Evolutionary conservation across 1,139 yeast genomes (phyloP).

Genomic region (Yamadazyma membranifaciens): DNA sequence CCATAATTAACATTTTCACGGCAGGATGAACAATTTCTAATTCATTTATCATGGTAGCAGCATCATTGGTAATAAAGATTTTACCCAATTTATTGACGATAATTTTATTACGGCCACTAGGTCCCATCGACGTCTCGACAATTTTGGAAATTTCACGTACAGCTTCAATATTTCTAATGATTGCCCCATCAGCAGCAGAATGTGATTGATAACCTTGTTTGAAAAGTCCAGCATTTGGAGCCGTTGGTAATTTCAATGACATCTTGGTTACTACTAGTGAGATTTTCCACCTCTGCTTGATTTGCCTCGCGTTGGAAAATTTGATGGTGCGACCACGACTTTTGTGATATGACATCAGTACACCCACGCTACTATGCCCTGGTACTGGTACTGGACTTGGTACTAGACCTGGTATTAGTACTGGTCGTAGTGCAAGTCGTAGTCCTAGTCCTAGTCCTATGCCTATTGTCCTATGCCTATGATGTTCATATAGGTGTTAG

Average conservation of each 20-base stretch:
- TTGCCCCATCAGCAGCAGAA: constrained; percentile 91
- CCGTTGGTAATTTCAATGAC: constrained; percentile 90
- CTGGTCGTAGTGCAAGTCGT: too few species aligned
- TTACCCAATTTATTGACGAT: constrained; percentile 81
- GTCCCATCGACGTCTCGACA: constrained; percentile 94
- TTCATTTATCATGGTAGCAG: constrained; percentile 93
- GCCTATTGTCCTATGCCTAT: too few species aligned
- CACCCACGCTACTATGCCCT: too few species aligned
- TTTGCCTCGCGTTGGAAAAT: constrained; percentile 8
- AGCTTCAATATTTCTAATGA: constrained; percentile 87
- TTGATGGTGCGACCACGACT: background rate
- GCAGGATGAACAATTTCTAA: constrained; percentile 97
- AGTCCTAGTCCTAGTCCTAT: too few species aligned
- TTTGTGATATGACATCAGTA: too few species aligned
- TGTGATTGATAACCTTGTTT: constrained; percentile 95
- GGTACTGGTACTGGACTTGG: too few species aligned
- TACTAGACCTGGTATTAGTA: too few species aligned
- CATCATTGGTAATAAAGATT: constrained; percentile 90
- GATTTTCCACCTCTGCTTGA: background rate
- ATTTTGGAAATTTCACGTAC: constrained; percentile 90
- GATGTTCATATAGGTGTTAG: too few species aligned
- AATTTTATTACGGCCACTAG: constrained; percentile 95
- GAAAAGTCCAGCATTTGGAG: constrained; percentile 90
- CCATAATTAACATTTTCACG: constrained; percentile 93
- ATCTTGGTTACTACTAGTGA: constrained; percentile 29